Conservation (phyloP, 441 rosid species). For the Mallotus repandus region DNA sequence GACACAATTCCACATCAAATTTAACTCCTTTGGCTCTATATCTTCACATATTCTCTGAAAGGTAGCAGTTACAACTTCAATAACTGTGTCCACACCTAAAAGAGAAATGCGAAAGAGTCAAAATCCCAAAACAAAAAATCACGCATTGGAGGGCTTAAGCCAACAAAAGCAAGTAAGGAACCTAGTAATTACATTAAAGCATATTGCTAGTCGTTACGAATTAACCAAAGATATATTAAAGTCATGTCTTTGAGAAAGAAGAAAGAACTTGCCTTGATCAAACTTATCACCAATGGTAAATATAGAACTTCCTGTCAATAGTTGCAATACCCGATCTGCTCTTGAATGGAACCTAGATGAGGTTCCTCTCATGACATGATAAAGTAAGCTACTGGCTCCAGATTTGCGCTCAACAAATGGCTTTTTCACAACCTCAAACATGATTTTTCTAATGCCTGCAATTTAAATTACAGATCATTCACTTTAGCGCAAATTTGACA, state of each 20-base stretch:
- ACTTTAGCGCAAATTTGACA: conserved; percentile 16
- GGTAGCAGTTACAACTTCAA: conserved; percentile 60
- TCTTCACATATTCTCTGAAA: conserved; percentile 66
- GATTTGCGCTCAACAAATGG: conserved; percentile 47
- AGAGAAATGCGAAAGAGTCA: not conserved
- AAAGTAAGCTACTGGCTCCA: conserved; percentile 69
- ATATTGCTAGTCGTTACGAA: too few species aligned
- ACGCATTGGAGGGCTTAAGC: too few species aligned
- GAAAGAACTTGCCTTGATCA: conserved; percentile 54
- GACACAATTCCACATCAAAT: conserved; percentile 59
- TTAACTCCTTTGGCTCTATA: conserved; percentile 53
- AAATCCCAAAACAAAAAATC: too few species aligned
- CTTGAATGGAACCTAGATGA: conserved; percentile 66
- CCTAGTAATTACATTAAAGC: too few species aligned
- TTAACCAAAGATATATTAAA: too few species aligned
- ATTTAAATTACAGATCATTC: conserved; percentile 10
- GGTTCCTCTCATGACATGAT: conserved; percentile 66
- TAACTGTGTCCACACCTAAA: conserved; percentile 57
- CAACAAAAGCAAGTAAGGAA: too few species aligned
- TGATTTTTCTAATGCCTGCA: conserved; percentile 67
- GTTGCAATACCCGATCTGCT: conserved; percentile 52
- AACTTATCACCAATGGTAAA: conserved; percentile 51
- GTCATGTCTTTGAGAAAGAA: conserved; percentile 5
- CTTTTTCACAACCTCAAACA: conserved; percentile 63
- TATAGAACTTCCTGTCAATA: conserved; percentile 52